These are phyloP conservation scores for Hygrophila difformis DNA, from an alignment of 257 asterid species.

Conservation along the genomic window DNA sequence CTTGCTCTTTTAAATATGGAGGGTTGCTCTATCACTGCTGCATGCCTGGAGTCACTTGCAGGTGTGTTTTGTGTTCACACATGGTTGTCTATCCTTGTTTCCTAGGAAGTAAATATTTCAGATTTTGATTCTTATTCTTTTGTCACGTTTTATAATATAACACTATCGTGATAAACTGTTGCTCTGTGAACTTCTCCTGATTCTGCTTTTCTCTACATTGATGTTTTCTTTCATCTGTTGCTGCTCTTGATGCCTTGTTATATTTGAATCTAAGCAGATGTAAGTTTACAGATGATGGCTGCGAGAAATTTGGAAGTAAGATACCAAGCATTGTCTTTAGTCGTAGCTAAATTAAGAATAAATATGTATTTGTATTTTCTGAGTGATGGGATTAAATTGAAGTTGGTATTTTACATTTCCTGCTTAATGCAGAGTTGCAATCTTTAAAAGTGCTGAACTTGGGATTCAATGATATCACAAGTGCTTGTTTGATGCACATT, in stretches of 20 bases:
- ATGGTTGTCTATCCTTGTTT: not conserved
- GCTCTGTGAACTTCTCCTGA: too few relatives aligned
- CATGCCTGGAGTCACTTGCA: constrained; percentile 80
- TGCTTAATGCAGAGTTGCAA: constrained; percentile 39
- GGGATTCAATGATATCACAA: constrained; percentile 73
- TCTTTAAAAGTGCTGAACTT: constrained; percentile 68
- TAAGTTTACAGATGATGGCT: constrained; percentile 56
- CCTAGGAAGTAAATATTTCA: too few relatives aligned
- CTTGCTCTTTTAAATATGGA: constrained; percentile 80
- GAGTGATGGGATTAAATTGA: not conserved
- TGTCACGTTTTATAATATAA: not conserved
- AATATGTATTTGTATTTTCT: not conserved
- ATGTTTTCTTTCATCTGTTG: constrained; percentile 9
- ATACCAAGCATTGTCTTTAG: constrained; percentile 6
- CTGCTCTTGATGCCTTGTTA: constrained; percentile 57
- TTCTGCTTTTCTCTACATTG: not conserved
- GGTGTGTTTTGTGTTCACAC: constrained; percentile 26
- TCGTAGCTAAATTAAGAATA: too few relatives aligned
- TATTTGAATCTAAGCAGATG: constrained; percentile 88
- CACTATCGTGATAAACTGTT: not conserved
- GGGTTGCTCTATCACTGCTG: constrained; percentile 77
- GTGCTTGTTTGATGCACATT: constrained; percentile 67
- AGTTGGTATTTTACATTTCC: not conserved
- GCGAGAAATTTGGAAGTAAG: constrained; percentile 72
- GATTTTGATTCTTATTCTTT: not conserved